Conservation (phyloP, 2,329 filamentous ascomycete species). For the Beauveria sp. region DNA sequence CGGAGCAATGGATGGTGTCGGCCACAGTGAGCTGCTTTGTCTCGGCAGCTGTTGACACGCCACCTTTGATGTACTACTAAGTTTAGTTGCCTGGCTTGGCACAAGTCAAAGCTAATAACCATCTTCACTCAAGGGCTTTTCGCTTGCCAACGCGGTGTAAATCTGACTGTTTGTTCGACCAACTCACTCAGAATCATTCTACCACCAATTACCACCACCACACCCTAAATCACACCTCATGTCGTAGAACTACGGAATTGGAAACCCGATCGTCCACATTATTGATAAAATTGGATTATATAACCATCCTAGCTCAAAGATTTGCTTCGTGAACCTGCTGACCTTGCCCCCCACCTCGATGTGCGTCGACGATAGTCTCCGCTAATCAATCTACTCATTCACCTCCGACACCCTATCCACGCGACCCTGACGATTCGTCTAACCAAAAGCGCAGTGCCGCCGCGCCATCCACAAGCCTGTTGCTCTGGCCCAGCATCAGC, state of each 20-base stretch:
- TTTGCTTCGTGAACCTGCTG: slow-evolving; percentile 18
- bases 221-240: background rate
- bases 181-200: too few species aligned
- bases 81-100: background rate
- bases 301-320: slow-evolving; percentile 34
- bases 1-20: background rate
- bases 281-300: slow-evolving; percentile 32
- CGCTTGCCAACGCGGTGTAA: too few species aligned
- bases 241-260: background rate
- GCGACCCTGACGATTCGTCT: slow-evolving; percentile 37
- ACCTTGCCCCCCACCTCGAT: slow-evolving; percentile 15
- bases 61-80: slow-evolving; percentile 8
- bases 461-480: slow-evolving; percentile 17
- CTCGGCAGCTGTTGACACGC: background rate
- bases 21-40: background rate
- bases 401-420: slow-evolving; percentile 40
- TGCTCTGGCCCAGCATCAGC: slow-evolving; percentile 26
- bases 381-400: slow-evolving; percentile 39
- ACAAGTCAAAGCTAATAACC: slow-evolving; percentile 9
- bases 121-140: slow-evolving; percentile 16
- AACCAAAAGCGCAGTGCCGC: slow-evolving; percentile 35
- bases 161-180: too few species aligned
- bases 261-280: slow-evolving; percentile 1
- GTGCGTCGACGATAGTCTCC: slow-evolving; percentile 33
- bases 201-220: background rate